Evolutionary conservation across 768 basidiomycete species (phyloP), one percentile per base, ranked within the genome.

Genomic region (Sarcomyxa edulis): DNA sequence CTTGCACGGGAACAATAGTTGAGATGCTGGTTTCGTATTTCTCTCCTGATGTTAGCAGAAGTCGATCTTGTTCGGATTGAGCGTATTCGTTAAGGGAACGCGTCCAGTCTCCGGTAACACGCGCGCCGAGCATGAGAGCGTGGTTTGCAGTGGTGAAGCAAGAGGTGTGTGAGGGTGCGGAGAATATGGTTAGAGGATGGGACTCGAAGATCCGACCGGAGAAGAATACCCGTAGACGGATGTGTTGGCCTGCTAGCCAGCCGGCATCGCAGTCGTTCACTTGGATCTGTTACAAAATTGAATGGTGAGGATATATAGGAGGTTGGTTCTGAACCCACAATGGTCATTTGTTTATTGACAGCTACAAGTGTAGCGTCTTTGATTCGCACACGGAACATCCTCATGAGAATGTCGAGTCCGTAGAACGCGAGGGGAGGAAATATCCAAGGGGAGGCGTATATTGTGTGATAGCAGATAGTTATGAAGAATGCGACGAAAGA

Each of bases 371-470:
- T 61, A 0, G 90, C 91, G 35, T 91, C 86, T 50, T 85, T 87
- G 58, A 91, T 72, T 29, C 86, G 71, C 50, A 74, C 77, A 18
- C 82, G 68, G 46, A 85, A 54, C 56, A 87, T 60, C 5, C 91
- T 76, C 51, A 90, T 55, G 24, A 83, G 52, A n/a, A 93, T 58
- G 54, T 94, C 91, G 7, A 83, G 67, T 1, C 76, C 82, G 50
- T 89, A 93, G 36, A 93, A 76, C 0, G 82, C 86, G 12, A 90
- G 59, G 1, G 89, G 80, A 1, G 86, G 79, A 61, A 74, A 84
- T 45, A 93, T 83, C 88, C 89, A 95, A 1, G 89, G 88, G 0
- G 69, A 38, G 5, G 87, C 83, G 46, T 84, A 93, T 2, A 72
- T 64, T 0, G 92, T 88, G 51, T 95, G 93, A 52, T 90, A 87